A percentile compares a stretch with the other conserved stretches of the same genome.
Evolutionary conservation across 2,329 filamentous ascomycete genomes (phyloP).

Genomic region (Kalaharituber pfeilii): DNA sequence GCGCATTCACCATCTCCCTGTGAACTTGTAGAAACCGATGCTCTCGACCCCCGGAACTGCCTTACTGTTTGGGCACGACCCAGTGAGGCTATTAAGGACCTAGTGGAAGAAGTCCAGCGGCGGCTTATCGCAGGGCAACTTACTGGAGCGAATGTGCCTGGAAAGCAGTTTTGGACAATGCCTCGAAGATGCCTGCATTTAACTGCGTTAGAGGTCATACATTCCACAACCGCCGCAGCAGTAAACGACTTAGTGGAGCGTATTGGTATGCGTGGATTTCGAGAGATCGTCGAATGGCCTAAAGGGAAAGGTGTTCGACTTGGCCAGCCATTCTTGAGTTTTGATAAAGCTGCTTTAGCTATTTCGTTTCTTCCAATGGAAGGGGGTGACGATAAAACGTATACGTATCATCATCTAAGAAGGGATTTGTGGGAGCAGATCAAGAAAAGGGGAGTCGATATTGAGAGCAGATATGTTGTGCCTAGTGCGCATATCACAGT

Average conservation of each 20-base stretch:
- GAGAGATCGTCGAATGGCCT: slow-evolving; percentile 35
- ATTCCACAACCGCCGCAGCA: slow-evolving; percentile 53
- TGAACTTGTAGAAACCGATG: slow-evolving; percentile 31
- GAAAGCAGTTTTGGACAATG: slow-evolving; percentile 67
- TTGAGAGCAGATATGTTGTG: slow-evolving; percentile 69
- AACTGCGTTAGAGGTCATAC: slow-evolving; percentile 70
- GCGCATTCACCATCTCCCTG: neutral
- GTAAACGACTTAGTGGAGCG: slow-evolving; percentile 44
- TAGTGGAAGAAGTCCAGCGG: slow-evolving; percentile 53
- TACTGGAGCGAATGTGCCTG: neutral
- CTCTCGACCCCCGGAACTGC: slow-evolving; percentile 57
- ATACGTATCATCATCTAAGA: slow-evolving; percentile 81
- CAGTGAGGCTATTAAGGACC: slow-evolving; percentile 47
- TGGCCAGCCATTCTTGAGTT: slow-evolving; percentile 66
- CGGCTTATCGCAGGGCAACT: slow-evolving; percentile 31
- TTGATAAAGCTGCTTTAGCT: slow-evolving; percentile 69
- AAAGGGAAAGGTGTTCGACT: slow-evolving; percentile 38
- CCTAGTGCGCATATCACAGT: slow-evolving; percentile 83
- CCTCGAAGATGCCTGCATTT: slow-evolving; percentile 62
- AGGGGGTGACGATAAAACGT: slow-evolving; percentile 39
- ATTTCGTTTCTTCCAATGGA: slow-evolving; percentile 66
- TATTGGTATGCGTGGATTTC: slow-evolving; percentile 38
- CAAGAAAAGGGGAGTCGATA: slow-evolving; percentile 43
- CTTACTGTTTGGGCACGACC: slow-evolving; percentile 80
- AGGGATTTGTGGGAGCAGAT: slow-evolving; percentile 54